Evolutionary conservation across 2,329 filamentous ascomycete genomes (phyloP).

Genomic region (Akanthomyces uredinophilus): DNA sequence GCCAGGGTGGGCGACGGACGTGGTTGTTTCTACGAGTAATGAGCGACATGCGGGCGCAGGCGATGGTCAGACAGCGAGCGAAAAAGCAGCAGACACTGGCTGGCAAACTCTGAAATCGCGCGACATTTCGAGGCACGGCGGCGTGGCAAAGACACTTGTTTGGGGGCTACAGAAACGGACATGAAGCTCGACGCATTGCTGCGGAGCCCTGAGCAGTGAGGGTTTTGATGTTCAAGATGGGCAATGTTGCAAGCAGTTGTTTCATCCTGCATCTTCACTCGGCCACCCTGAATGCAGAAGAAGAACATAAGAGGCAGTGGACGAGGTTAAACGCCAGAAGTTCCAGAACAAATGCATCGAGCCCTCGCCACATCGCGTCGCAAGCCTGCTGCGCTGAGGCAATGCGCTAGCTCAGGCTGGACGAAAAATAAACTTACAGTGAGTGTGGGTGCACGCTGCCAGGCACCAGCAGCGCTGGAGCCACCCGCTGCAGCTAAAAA

Average conservation of each 20-base stretch:
- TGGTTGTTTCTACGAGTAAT: slow-evolving; percentile 10
- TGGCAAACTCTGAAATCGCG: background rate
- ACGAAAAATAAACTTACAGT: background rate
- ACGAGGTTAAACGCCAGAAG: background rate
- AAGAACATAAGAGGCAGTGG: background rate
- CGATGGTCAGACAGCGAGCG: background rate
- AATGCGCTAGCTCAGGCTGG: background rate
- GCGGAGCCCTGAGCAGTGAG: background rate
- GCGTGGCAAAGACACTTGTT: background rate
- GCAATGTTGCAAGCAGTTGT: background rate
- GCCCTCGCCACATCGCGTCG: background rate
- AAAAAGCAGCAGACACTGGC: background rate
- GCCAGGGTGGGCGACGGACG: background rate
- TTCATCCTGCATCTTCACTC: background rate
- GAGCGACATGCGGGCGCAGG: background rate
- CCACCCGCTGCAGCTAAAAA: background rate
- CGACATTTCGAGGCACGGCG: background rate
- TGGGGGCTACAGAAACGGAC: background rate
- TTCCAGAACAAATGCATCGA: background rate
- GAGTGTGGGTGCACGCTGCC: background rate
- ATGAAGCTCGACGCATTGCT: background rate
- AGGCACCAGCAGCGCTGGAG: slow-evolving; percentile 4
- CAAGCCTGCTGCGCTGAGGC: background rate
- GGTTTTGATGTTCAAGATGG: background rate
- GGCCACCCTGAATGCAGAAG: background rate